Percentiles rank a stretch among this genome's conserved stretches.
Evolutionary conservation across 1,284 basidiomycete genomes (phyloP).

Genomic region (Fomitopsis pinicola): DNA sequence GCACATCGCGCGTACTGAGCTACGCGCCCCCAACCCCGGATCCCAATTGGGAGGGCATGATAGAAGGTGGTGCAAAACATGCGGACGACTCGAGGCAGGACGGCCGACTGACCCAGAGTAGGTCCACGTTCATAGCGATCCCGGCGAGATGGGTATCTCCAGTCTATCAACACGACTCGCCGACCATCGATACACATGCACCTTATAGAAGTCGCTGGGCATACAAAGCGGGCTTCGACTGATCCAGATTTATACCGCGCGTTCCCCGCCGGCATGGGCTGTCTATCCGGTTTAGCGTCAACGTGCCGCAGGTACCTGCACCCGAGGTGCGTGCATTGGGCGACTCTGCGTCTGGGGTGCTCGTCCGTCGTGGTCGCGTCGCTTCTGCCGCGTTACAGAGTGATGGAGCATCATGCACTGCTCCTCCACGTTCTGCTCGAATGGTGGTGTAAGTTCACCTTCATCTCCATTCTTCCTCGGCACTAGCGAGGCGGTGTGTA

Average conservation of each 20-base stretch:
- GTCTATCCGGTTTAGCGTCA: conserved; percentile 4
- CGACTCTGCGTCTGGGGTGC: not conserved
- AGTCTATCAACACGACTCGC: not conserved
- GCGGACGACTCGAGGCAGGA: conserved; percentile 10
- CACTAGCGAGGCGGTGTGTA: not conserved
- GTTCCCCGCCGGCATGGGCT: not conserved
- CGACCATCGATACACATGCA: conserved; percentile 9
- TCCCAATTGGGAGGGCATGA: not conserved
- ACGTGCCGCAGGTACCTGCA: not conserved
- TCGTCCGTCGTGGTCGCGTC: not conserved
- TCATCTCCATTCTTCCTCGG: not conserved
- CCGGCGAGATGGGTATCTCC: conserved; percentile 5
- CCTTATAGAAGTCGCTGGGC: not conserved
- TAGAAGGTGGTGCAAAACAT: conserved; percentile 7
- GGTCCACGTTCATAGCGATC: not conserved
- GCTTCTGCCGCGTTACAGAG: conserved; percentile 1
- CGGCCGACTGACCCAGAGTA: conserved; percentile 3
- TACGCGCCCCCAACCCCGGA: not conserved
- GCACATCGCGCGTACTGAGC: not conserved
- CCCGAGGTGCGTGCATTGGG: not conserved
- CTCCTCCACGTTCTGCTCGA: not conserved
- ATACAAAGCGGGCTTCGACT: not conserved
- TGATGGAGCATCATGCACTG: not conserved
- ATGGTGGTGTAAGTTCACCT: not conserved
- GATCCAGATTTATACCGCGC: conserved; percentile 1